A percentile compares a stretch with the other conserved stretches of the same genome.
phyloP scores from a whole-genome alignment of 78 protist species.

The Capsaspora owczarzaki region DNA sequence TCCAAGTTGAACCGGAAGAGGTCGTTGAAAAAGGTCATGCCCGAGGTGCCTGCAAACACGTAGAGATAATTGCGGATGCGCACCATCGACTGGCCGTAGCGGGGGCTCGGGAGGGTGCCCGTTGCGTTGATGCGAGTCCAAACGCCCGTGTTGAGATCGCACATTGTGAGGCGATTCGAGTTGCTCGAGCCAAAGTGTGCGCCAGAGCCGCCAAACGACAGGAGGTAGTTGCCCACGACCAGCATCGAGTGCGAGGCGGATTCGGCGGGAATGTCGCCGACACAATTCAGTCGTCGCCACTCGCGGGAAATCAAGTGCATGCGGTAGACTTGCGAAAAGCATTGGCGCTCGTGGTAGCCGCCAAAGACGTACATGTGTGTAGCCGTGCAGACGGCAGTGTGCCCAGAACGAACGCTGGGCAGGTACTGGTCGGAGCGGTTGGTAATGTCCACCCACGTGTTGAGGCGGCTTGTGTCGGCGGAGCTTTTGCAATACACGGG shows the following conservation, averaged over 20 bases:
- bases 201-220: neutral
- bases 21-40: neutral
- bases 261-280: neutral
- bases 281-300: neutral
- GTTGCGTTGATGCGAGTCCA: too few species aligned
- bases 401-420: neutral
- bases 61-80: neutral
- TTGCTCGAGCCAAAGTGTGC: neutral
- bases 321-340: neutral
- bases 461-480: too few species aligned
- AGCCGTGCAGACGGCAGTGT: neutral
- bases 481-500: too few species aligned
- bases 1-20: neutral
- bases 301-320: neutral
- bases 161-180: neutral
- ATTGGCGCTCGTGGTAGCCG: neutral
- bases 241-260: neutral
- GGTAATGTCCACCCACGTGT: too few species aligned
- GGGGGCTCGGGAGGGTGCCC: neutral
- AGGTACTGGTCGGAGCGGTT: too few species aligned
- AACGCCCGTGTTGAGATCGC: neutral
- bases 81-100: conserved; percentile 5
- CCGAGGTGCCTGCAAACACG: neutral
- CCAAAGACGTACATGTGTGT: neutral
- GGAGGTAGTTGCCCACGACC: neutral